Evolutionary conservation across 805 yeast species (phyloP).

Genomic region (Metschnikowia santaceciliae): DNA sequence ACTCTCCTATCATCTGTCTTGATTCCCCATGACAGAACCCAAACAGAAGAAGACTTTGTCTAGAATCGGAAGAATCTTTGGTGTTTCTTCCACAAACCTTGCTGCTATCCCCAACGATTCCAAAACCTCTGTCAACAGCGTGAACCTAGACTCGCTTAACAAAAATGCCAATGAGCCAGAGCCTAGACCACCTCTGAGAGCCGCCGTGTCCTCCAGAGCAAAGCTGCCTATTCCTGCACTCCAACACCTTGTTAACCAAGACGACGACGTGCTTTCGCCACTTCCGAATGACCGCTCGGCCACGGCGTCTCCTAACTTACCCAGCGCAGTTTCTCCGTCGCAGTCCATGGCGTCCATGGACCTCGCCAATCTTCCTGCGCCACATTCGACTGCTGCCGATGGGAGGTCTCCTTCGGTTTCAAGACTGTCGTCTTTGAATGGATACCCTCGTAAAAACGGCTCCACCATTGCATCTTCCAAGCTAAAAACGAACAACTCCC

Average conservation of each 20-base stretch:
- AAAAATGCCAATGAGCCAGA: constrained; percentile 4
- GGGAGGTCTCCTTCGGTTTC: constrained; percentile 16
- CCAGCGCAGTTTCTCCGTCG: constrained; percentile 6
- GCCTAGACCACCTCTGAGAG: constrained; percentile 5
- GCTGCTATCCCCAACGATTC: constrained; percentile 9
- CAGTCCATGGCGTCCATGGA: constrained; percentile 7
- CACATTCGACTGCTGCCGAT: constrained; percentile 5
- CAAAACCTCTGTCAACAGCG: constrained; percentile 5
- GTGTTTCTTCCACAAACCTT: constrained; percentile 21
- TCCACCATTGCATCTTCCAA: constrained; percentile 4
- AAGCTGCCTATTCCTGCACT: constrained; percentile 7
- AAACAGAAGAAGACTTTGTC: constrained; percentile 22
- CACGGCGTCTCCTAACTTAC: constrained; percentile 11
- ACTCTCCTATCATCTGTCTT: too few relatives aligned
- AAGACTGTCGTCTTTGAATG: constrained; percentile 17
- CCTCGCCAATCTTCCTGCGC: constrained; percentile 4
- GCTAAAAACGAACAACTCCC: constrained; percentile 18
- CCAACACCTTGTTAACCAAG: background rate
- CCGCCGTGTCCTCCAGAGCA: constrained; percentile 3
- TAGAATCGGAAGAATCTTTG: constrained; percentile 25
- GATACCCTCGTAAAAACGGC: constrained; percentile 12
- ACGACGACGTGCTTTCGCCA: constrained; percentile 18
- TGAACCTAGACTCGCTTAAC: constrained; percentile 3
- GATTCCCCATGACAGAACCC: constrained; percentile 17
- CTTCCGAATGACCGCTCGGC: constrained; percentile 17